Base-by-base conservation (phyloP, 331 rosid species). In the Dryas integrifolia region DNA sequence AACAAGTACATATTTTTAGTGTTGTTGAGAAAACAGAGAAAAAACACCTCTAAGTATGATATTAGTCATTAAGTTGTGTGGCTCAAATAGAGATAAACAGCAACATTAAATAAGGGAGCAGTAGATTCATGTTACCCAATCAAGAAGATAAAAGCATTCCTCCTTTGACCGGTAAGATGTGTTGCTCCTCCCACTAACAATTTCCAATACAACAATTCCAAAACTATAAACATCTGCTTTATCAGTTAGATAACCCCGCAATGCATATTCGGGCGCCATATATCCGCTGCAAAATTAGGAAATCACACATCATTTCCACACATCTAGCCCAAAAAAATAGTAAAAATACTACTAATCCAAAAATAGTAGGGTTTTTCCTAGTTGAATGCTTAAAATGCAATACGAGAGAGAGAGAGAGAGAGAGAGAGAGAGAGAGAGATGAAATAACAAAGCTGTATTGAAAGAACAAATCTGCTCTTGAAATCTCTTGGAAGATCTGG, bases 181-280 rank as follows among this genome's bases (percentile, higher is more conserved):
- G 76, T 83, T 89, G 81, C 71, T 69, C 55, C 75, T 86, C 15
- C 88, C 91, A 46, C 91, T 68, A 15, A 86, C 80, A 51, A 86
- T 77, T 77, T 89, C 95, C 79, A 89, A 71, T 0, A 85, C 66
- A 46, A 85, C 79, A 73, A 89, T 73, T 15, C 89, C 91, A 69
- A 82, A 89, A 72, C 95, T 86, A 72, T 89, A 86, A 8, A 89
- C 95, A 65, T 86, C 89, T 26, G 85, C 91, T 75, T 86, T 89
- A 14, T 87, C 83, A 0, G 86, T 83, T n/a, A 89, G 67, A 60
- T 89, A 62, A 3, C 95, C 89, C 8, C 81, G 88, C 88, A 85
- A 82, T 2, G 91, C 95, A 80, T 86, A 89, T 63, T 85, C 90
- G 0, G 89, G 91, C 0, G 89, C 95, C 83, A 85, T 83, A 43